Evolutionary conservation across 1,139 yeast species (phyloP).

Genomic region (Protomyces pachydermus): DNA sequence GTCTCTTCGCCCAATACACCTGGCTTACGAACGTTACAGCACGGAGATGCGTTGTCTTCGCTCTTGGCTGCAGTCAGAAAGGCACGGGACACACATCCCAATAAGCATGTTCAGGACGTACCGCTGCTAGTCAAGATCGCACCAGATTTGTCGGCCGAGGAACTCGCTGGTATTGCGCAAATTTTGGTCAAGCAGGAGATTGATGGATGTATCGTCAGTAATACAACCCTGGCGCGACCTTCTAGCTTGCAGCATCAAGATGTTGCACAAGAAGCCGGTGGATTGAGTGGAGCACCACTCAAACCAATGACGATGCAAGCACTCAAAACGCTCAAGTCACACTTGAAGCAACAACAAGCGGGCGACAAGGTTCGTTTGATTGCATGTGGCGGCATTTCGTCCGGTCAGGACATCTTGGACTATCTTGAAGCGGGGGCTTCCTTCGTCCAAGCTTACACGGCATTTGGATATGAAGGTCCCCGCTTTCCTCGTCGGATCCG

Average conservation of each 20-base stretch:
- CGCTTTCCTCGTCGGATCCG: constrained; percentile 75
- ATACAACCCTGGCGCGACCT: constrained; percentile 76
- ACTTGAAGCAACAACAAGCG: constrained; percentile 39
- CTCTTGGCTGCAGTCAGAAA: constrained; percentile 51
- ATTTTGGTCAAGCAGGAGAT: constrained; percentile 72
- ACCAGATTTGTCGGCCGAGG: constrained; percentile 81
- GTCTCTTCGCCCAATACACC: constrained; percentile 98
- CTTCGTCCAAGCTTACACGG: constrained; percentile 77
- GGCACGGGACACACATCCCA: constrained; percentile 38
- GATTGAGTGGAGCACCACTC: constrained; percentile 87
- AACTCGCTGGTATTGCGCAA: constrained; percentile 74
- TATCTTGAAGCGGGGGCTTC: constrained; percentile 93
- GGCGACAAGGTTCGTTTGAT: constrained; percentile 49
- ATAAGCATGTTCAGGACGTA: constrained; percentile 34
- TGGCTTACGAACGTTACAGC: constrained; percentile 81
- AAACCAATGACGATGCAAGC: constrained; percentile 75
- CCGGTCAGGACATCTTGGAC: constrained; percentile 82
- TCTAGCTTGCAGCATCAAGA: constrained; percentile 42
- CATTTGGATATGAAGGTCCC: constrained; percentile 90
- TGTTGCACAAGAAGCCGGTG: constrained; percentile 59
- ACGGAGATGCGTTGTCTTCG: constrained; percentile 63
- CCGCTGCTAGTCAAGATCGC: constrained; percentile 89
- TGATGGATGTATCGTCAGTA: constrained; percentile 88
- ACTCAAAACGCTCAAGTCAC: constrained; percentile 59
- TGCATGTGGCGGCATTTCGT: constrained; percentile 91